Evolutionary conservation across 768 basidiomycete species (phyloP).

Genomic region (Podaxis mareebaensis): DNA sequence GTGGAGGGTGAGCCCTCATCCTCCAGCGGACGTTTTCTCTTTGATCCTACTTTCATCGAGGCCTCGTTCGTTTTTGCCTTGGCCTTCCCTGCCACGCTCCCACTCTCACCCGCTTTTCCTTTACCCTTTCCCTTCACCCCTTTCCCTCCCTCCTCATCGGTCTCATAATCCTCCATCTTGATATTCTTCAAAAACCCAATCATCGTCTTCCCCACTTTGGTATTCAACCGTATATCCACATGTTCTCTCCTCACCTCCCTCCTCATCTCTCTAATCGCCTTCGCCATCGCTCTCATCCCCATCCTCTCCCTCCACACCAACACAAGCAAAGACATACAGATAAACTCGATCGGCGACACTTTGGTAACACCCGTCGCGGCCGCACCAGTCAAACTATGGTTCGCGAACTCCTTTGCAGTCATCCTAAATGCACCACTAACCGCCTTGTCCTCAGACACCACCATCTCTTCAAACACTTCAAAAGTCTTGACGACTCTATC

Average conservation of each 20-base stretch:
- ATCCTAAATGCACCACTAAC: neutral
- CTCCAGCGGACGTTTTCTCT: neutral
- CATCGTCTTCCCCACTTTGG: constrained; percentile 54
- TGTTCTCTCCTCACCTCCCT: constrained; percentile 52
- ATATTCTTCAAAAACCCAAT: constrained; percentile 47
- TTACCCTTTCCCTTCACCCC: constrained; percentile 19
- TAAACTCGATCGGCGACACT: constrained; percentile 70
- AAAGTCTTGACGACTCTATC: constrained; percentile 42
- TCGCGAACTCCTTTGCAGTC: constrained; percentile 19
- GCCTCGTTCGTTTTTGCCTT: constrained; percentile 5
- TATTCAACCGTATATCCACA: constrained; percentile 68
- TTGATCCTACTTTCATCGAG: neutral
- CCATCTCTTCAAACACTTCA: constrained; percentile 46
- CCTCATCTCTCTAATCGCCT: constrained; percentile 53
- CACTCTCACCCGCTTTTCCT: too few species aligned
- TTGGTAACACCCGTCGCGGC: constrained; percentile 33
- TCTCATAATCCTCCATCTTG: constrained; percentile 11
- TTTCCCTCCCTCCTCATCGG: constrained; percentile 20
- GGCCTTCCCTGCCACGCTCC: constrained; percentile 13
- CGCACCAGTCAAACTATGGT: constrained; percentile 35
- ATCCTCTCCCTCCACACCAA: constrained; percentile 44
- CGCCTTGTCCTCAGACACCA: constrained; percentile 29
- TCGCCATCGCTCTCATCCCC: constrained; percentile 39
- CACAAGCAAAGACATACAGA: constrained; percentile 56
- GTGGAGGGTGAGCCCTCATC: neutral